Evolutionary conservation across 2,329 filamentous ascomycete genomes (phyloP).

Genomic region (Aquanectria penicillioides): DNA sequence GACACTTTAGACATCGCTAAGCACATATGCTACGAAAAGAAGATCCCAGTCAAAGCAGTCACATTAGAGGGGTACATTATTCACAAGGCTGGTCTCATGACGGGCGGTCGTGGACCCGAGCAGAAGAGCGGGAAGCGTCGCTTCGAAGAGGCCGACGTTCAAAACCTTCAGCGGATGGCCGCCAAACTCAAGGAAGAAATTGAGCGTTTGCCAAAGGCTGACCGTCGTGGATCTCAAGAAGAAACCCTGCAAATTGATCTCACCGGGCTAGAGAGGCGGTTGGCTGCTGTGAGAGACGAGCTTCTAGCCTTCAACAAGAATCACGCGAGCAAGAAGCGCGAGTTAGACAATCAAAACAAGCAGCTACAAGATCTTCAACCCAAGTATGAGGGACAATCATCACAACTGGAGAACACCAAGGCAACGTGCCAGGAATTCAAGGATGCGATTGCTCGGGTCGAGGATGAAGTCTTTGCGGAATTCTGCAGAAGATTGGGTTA

Average conservation of each 20-base stretch:
- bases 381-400: constrained; percentile 78
- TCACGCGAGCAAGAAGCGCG: constrained; percentile 82
- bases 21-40: constrained; percentile 85
- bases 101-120: constrained; percentile 85
- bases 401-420: constrained; percentile 70
- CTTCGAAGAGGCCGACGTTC: constrained; percentile 91
- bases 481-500: constrained; percentile 93
- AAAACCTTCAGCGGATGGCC: constrained; percentile 80
- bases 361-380: constrained; percentile 81
- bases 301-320: constrained; percentile 83
- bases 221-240: constrained; percentile 80
- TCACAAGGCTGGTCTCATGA: constrained; percentile 96
- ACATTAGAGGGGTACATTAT: constrained; percentile 96
- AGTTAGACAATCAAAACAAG: constrained; percentile 76
- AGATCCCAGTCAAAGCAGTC: constrained; percentile 91
- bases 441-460: constrained; percentile 78
- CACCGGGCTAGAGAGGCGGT: constrained; percentile 79
- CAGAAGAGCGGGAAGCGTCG: constrained; percentile 79
- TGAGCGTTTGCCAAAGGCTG: constrained; percentile 79
- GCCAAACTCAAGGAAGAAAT: constrained; percentile 83
- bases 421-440: constrained; percentile 63
- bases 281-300: constrained; percentile 79
- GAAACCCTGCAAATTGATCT: constrained; percentile 85
- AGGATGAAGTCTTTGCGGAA: constrained; percentile 85
- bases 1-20: constrained; percentile 89